A percentile compares a stretch with the other conserved stretches of the same genome.
These are phyloP conservation scores for Calonectria hawksworthii DNA, from an alignment of 2,329 filamentous ascomycete genomes.

Conservation along the genomic window DNA sequence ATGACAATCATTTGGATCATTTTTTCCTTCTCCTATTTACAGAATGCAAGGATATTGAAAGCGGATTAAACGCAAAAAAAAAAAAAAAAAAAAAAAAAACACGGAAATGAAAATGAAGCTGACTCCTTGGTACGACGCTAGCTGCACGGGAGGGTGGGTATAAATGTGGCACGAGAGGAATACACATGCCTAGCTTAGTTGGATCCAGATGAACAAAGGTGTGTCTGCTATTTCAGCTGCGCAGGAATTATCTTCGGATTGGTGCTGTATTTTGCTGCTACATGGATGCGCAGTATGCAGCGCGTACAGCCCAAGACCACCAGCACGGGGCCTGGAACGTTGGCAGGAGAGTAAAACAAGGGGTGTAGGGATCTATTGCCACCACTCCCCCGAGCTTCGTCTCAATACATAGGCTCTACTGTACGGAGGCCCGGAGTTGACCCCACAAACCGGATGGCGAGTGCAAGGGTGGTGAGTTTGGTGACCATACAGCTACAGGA, in stretches of 20 bases:
- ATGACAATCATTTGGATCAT: neutral
- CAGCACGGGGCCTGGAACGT: neutral
- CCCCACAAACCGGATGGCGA: neutral
- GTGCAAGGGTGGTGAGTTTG: neutral
- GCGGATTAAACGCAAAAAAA: neutral
- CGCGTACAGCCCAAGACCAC: neutral
- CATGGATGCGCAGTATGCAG: too few relatives aligned
- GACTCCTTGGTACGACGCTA: neutral
- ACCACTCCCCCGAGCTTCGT: neutral
- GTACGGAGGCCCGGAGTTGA: too few relatives aligned
- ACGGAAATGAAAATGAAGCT: neutral
- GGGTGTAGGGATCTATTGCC: neutral
- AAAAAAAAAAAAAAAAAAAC: too few relatives aligned
- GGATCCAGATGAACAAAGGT: neutral
- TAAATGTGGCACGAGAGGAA: neutral
- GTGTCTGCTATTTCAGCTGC: neutral
- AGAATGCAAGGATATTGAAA: neutral
- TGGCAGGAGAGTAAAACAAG: neutral
- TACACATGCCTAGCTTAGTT: neutral
- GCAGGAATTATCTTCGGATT: neutral
- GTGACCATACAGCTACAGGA: too few relatives aligned
- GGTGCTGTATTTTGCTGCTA: neutral
- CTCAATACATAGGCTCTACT: neutral
- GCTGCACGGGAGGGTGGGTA: neutral
- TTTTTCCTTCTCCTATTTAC: neutral